Conservation (phyloP, 352 stramenopile genomes). For the Pythium apleroticum region DNA sequence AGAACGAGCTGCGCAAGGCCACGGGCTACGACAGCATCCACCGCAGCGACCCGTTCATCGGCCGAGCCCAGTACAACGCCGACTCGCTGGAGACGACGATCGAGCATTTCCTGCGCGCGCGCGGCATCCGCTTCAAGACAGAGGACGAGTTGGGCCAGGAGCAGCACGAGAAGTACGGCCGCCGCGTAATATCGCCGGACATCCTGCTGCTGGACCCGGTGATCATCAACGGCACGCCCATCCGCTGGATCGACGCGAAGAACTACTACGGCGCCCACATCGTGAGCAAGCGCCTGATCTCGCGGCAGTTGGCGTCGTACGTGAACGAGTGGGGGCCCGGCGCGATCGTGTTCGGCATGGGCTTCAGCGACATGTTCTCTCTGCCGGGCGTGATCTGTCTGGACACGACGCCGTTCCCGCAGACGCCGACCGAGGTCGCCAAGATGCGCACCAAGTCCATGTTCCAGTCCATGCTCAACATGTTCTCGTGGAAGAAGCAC, state of each 20-base stretch:
- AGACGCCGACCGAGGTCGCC: slow-evolving; percentile 58
- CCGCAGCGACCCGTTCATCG: slow-evolving; percentile 81
- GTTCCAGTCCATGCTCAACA: slow-evolving; percentile 59
- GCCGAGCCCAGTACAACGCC: slow-evolving; percentile 64
- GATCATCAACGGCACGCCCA: slow-evolving; percentile 80
- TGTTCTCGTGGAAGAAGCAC: slow-evolving; percentile 80
- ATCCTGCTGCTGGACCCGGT: slow-evolving; percentile 80
- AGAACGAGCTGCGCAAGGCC: slow-evolving; percentile 68
- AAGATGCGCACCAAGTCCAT: slow-evolving; percentile 83
- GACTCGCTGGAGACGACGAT: slow-evolving; percentile 74
- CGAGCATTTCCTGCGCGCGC: slow-evolving; percentile 62
- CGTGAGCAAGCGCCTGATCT: slow-evolving; percentile 83
- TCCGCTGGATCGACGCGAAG: slow-evolving; percentile 87
- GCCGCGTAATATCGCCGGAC: slow-evolving; percentile 77
- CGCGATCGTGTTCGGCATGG: slow-evolving; percentile 86
- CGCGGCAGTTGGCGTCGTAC: slow-evolving; percentile 77
- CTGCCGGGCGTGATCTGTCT: slow-evolving; percentile 78
- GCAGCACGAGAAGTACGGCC: slow-evolving; percentile 61
- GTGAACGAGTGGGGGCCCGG: slow-evolving; percentile 86
- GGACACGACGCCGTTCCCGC: slow-evolving; percentile 81
- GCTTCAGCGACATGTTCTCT: slow-evolving; percentile 87
- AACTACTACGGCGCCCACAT: slow-evolving; percentile 90
- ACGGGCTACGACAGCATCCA: slow-evolving; percentile 82
- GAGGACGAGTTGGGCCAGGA: slow-evolving; percentile 70
- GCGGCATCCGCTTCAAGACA: slow-evolving; percentile 76